A percentile compares a stretch with the other conserved stretches of the same genome.
Evolutionary conservation across 768 basidiomycete genomes (phyloP).

Genomic region (Tremella fuciformis): DNA sequence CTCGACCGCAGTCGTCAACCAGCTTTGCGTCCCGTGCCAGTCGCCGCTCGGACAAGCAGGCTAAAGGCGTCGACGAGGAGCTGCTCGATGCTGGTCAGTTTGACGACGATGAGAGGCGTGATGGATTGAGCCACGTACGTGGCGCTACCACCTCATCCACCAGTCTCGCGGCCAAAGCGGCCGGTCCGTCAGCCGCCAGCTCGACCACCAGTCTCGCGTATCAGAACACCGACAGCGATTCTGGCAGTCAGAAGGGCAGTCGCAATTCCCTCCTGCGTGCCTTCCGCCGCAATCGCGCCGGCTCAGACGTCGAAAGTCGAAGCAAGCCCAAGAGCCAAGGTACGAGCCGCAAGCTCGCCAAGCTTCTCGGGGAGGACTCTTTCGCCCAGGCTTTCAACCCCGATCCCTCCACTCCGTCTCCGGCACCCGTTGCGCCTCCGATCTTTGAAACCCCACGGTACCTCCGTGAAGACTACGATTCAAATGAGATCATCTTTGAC

Average conservation of each 20-base stretch:
- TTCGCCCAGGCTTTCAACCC: constrained; percentile 7
- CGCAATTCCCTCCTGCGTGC: constrained; percentile 13
- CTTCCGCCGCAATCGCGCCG: constrained; percentile 4
- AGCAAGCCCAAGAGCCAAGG: background rate
- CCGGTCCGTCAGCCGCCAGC: constrained; percentile 20
- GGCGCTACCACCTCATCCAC: background rate
- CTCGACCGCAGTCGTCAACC: too few species aligned
- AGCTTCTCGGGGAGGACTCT: constrained; percentile 47
- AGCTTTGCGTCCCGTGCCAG: constrained; percentile 2
- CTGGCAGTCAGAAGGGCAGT: constrained; percentile 33
- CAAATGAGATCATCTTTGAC: constrained; percentile 78
- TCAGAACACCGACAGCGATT: constrained; percentile 39
- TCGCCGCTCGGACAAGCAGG: constrained; percentile 11
- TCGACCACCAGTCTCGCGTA: constrained; percentile 36
- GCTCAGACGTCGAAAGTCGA: constrained; percentile 6
- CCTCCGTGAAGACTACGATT: constrained; percentile 73
- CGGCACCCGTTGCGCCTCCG: background rate
- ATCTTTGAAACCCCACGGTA: constrained; percentile 65
- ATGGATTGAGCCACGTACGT: constrained; percentile 17
- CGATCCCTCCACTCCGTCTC: background rate
- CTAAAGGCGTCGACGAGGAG: constrained; percentile 47
- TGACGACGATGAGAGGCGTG: constrained; percentile 17
- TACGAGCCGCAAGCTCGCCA: constrained; percentile 42
- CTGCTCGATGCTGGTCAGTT: constrained; percentile 28
- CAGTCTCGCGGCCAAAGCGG: background rate